Percentiles rank a stretch among this genome's conserved stretches.
Conservation (phyloP, 2,329 filamentous ascomycete genomes). For the Cryphonectria radicalis region DNA sequence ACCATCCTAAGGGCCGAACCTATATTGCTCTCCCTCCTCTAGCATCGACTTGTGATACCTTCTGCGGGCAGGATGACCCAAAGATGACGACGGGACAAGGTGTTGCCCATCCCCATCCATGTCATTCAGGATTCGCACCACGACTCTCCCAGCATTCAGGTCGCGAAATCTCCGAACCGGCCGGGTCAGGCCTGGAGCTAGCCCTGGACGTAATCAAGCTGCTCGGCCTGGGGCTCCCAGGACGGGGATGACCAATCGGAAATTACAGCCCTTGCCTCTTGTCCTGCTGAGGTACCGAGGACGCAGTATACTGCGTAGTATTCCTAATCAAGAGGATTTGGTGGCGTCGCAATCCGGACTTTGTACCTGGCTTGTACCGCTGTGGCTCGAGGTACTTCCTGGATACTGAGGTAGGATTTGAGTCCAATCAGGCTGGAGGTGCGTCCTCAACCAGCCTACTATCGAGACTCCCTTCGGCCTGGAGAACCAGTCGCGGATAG, state of each 20-base stretch:
- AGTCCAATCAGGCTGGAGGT: conserved; percentile 1
- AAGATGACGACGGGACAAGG: not conserved
- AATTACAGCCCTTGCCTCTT: conserved; percentile 14
- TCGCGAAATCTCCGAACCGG: conserved; percentile 25
- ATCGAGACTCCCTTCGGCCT: conserved; percentile 20
- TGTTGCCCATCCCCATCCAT: conserved; percentile 2
- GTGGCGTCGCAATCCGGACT: conserved; percentile 5
- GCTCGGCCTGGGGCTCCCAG: conserved; percentile 20
- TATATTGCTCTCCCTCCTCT: not conserved
- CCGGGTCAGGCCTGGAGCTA: conserved; percentile 19
- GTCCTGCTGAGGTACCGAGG: conserved; percentile 1
- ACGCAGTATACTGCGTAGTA: conserved; percentile 11
- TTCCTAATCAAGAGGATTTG: not conserved
- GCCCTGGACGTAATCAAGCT: conserved; percentile 16
- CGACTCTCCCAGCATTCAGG: conserved; percentile 19
- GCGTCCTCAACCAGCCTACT: conserved; percentile 14
- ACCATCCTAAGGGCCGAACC: not conserved
- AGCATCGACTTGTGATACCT: not conserved
- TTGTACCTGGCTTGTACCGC: conserved; percentile 22
- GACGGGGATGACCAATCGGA: conserved; percentile 26
- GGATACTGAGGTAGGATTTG: not conserved
- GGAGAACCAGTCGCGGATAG: conserved; percentile 17
- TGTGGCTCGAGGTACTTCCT: conserved; percentile 22
- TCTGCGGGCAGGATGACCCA: conserved; percentile 10
- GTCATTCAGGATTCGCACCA: conserved; percentile 12